Base-by-base conservation (phyloP, 257 asterid genomes). In the Penstemon davidsonii region DNA sequence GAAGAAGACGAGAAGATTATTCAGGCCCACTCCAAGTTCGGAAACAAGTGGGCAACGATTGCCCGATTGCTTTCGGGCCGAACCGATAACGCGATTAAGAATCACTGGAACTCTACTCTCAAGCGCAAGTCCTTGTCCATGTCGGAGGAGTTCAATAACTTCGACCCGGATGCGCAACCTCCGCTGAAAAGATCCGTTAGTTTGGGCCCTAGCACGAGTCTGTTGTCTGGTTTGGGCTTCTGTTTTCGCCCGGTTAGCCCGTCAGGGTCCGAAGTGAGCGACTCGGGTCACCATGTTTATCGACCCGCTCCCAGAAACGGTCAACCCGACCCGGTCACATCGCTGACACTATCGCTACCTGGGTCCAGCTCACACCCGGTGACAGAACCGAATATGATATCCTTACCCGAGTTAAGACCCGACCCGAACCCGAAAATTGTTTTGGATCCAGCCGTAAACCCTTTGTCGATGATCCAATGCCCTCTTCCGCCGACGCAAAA, bases 71-170 rank as follows among this genome's bases (percentile, higher is more conserved):
- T 89, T 0, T 69, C 83, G 7, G 96, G 96, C 54, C 85, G 96
- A 51, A 89, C 96, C 5, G 95, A 89, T 43, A 87, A 89, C 85
- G 95, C 96, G 0, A 86, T 87, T 12, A 89, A 89, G 72, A 89
- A 89, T 19, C 96, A 85, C 36, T 89, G 96, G 95, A 89, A 87
- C 78, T 87, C 97, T n/a, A 90, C 95, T 8, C 84, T 90, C 15
- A 90, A 90, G 78, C 84, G 94, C 5, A 85, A 89, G 85, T 84
- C 88, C 67, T 18, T 75, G 0, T 84, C 97, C 33, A 83, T 84
- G 91, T 85, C 89, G 0, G 96, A 82, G 33, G 95, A 87, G 75
- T 85, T 87, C 61, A 69, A 60, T 66, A 62, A 76, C 69, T 82
- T 84, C 67, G 95, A 89, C 25, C 83, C 84, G 12, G 89, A 83